Base-by-base conservation (phyloP, 2,329 filamentous ascomycete genomes). In the Aureobasidium sp. region DNA sequence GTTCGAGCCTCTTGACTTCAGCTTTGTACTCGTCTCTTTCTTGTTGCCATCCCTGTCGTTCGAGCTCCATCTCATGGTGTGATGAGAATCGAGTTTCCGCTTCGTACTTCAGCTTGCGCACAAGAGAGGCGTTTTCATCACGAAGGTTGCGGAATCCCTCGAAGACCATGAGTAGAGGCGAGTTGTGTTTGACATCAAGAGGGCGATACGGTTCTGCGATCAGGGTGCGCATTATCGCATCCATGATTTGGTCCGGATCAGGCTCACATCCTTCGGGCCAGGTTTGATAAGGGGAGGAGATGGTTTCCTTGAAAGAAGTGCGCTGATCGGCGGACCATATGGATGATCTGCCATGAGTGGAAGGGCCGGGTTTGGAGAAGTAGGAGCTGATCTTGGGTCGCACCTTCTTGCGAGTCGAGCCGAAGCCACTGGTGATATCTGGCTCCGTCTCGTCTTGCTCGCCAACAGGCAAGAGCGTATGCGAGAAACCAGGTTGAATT, bases 1-100 rank as follows among this genome's bases (percentile, higher is more conserved):
- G 63, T 65, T 79, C 77, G 14, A 79, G 69, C 16, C 76, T 73
- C 61, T 73, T 76, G 57, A 78, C 73, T 62, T 79, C 76, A 3
- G 70, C 71, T 42, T 73, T 70, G 64, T 75, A 78, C 16, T 68
- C 67, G 41, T 67, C 66, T 62, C 73, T 71, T 59, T 72, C 68
- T 10, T 69, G 63, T 3, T 66, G 48, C 73, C 72, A 77, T 5
- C 63, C 62, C 13, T 69, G 66, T 61, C 75, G 69, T 8, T 70
- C 67, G 16, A 65, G 65, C 34, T 71, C 67, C 42, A 68, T 67
- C 21, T 68, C 66, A 36, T 63, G 57, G 5, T 67, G 53, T 32
- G 68, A 48, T 1, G 64, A 64, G 21, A 63, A 61, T 13, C 57
- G 66, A 1, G 66, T 64, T 1, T 69, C 64, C 0, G 67, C 53